phyloP scores from a whole-genome alignment of 768 basidiomycete species.

The Rhizopogon vesiculosus region DNA sequence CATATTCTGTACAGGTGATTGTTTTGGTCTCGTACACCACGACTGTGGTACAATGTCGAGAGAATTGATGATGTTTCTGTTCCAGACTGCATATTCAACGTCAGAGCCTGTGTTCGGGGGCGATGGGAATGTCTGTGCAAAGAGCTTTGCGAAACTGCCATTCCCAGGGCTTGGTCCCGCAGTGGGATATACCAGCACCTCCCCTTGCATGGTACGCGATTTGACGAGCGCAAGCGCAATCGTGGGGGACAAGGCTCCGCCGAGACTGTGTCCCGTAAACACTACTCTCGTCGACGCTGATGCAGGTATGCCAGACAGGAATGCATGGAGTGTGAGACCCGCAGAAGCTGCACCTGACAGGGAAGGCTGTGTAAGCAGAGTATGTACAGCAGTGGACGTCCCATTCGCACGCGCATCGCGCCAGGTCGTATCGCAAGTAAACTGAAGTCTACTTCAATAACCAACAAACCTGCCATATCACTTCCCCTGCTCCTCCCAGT shows the following conservation, averaged over 20 bases:
- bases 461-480: too few relatives aligned
- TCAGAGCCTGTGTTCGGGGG: neutral
- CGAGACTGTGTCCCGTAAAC: conserved; percentile 9
- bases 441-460: too few relatives aligned
- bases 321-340: conserved; percentile 6
- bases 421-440: too few relatives aligned
- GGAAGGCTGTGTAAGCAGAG: conserved; percentile 1
- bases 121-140: neutral
- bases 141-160: conserved; percentile 2
- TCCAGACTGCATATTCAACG: conserved; percentile 8
- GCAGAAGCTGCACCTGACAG: neutral
- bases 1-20: conserved; percentile 8
- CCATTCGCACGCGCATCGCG: neutral
- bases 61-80: conserved; percentile 14
- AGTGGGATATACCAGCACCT: conserved; percentile 4
- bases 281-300: neutral
- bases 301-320: neutral
- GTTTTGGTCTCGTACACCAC: neutral
- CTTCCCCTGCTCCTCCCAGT: too few relatives aligned
- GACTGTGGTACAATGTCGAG: conserved; percentile 11
- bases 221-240: conserved; percentile 8
- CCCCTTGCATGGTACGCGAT: neutral
- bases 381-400: neutral
- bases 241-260: conserved; percentile 7
- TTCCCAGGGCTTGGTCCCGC: conserved; percentile 13